phyloP scores from a whole-genome alignment of 2,329 filamentous ascomycete species.

The Penicillium sp. region DNA sequence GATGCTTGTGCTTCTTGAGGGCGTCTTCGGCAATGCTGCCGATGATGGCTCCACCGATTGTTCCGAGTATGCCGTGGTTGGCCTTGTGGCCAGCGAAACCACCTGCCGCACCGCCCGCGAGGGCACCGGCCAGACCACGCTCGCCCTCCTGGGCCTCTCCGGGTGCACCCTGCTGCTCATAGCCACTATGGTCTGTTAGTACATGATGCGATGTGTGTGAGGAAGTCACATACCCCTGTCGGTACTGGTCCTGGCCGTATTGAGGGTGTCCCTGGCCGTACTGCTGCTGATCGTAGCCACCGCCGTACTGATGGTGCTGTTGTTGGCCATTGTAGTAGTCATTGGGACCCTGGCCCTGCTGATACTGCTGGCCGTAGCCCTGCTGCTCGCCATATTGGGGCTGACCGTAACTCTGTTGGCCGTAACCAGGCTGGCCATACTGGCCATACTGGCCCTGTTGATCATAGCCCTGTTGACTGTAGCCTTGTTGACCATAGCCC shows the following conservation, averaged over 20 bases:
- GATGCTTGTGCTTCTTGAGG: constrained; percentile 42
- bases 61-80: constrained; percentile 46
- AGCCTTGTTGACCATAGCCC: constrained; percentile 21
- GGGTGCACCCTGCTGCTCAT: constrained; percentile 29
- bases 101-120: constrained; percentile 46
- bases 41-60: constrained; percentile 45
- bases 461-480: constrained; percentile 17
- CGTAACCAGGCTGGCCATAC: constrained; percentile 13
- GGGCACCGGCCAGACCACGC: constrained; percentile 44
- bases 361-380: constrained; percentile 22
- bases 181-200: constrained; percentile 21
- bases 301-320: constrained; percentile 17
- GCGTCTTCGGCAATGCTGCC: constrained; percentile 45
- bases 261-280: constrained; percentile 20
- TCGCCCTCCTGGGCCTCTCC: constrained; percentile 42
- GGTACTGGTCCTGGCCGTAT: constrained; percentile 29
- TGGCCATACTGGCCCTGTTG: constrained; percentile 4
- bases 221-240: constrained; percentile 24
- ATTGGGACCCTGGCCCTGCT: constrained; percentile 21
- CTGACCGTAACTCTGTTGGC: constrained; percentile 14
- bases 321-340: constrained; percentile 20
- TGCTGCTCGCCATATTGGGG: constrained; percentile 18
- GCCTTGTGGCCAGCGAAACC: constrained; percentile 46
- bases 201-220: neutral
- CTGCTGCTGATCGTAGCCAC: constrained; percentile 24